Percentiles rank a stretch among this genome's conserved stretches.
Evolutionary conservation across 768 basidiomycete genomes (phyloP).

Genomic region (Termitomyces sp.): DNA sequence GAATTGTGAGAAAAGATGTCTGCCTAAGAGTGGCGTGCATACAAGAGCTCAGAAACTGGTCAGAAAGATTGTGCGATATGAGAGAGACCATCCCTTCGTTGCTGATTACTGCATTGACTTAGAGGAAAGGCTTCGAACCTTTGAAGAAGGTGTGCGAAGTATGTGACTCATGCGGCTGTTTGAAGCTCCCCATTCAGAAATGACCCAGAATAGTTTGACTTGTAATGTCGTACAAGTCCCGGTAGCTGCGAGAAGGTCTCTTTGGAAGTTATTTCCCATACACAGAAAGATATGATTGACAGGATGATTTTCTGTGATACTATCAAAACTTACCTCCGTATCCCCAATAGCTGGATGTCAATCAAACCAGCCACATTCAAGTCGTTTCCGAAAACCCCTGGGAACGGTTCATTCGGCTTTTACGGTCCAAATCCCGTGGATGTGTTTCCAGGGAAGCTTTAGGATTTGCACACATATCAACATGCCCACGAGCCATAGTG

Average conservation of each 20-base stretch:
- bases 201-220: background rate
- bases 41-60: background rate
- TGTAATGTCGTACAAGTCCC: background rate
- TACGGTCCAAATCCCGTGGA: background rate
- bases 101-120: background rate
- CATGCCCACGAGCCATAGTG: background rate
- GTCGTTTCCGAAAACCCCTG: background rate
- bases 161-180: background rate
- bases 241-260: constrained; percentile 8
- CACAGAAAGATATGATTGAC: constrained; percentile 11
- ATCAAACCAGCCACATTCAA: background rate
- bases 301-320: constrained; percentile 9
- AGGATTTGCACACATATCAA: background rate
- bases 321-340: constrained; percentile 5
- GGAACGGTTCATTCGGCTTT: background rate
- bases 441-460: background rate
- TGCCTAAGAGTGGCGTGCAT: background rate
- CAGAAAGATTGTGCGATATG: background rate
- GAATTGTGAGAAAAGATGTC: constrained; percentile 6
- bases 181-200: background rate
- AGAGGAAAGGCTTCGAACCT: background rate
- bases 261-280: background rate
- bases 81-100: background rate
- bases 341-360: constrained; percentile 2
- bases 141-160: background rate